Evolutionary conservation across 305 asterid species (phyloP).

Genomic region (Fraxinus greggii): DNA sequence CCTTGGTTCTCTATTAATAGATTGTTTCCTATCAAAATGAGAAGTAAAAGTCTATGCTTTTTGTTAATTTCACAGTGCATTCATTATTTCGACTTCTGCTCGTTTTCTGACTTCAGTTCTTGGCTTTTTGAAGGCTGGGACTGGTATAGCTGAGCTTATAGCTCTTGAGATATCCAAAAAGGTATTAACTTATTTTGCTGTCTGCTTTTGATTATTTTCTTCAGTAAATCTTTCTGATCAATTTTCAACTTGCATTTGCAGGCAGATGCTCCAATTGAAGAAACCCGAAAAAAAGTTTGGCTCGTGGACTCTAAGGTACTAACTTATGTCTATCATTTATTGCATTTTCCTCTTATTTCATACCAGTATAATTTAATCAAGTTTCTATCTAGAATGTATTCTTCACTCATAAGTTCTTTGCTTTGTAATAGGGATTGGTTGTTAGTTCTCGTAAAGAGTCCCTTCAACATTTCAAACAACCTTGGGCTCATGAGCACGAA

Average conservation of each 20-base stretch:
- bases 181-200: constrained; percentile 39
- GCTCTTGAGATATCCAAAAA: constrained; percentile 80
- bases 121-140: constrained; percentile 75
- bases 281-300: constrained; percentile 89
- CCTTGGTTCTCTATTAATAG: background rate
- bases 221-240: constrained; percentile 15
- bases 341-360: background rate
- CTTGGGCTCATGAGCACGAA: constrained; percentile 96
- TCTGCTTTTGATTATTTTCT: constrained; percentile 14
- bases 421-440: constrained; percentile 61
- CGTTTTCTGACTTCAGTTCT: constrained; percentile 14
- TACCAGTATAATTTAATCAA: background rate
- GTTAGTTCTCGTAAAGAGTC: constrained; percentile 77
- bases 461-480: constrained; percentile 89
- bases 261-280: constrained; percentile 64
- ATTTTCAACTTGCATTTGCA: constrained; percentile 31
- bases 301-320: constrained; percentile 91
- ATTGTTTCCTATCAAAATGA: background rate
- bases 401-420: constrained; percentile 12
- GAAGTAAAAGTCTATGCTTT: background rate
- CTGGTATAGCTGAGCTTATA: constrained; percentile 98
- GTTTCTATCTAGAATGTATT: background rate
- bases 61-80: background rate
- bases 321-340: constrained; percentile 2
- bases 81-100: constrained; percentile 11